Evolutionary conservation across 192 early-diverging fungal genomes (phyloP).

Genomic region (Entomortierella lignicola): DNA sequence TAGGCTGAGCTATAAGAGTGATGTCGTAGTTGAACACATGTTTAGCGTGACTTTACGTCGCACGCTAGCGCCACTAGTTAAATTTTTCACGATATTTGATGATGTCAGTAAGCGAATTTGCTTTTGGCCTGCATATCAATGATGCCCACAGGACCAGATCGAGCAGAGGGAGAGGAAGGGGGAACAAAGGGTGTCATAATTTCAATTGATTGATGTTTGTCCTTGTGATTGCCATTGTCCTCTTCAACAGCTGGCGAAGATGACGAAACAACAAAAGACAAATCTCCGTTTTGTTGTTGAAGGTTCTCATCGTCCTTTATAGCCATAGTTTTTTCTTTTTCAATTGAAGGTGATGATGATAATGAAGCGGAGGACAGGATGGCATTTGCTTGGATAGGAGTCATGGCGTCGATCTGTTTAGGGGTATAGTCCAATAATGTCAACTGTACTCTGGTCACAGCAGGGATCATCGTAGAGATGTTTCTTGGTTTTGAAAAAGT

Average conservation of each 20-base stretch:
- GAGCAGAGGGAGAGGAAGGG: too few species aligned
- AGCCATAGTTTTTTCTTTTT: too few species aligned
- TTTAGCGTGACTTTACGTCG: too few species aligned
- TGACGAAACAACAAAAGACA: too few species aligned
- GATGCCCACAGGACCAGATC: not conserved
- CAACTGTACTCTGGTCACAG: constrained; percentile 28
- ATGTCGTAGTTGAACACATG: too few species aligned
- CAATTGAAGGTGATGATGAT: too few species aligned
- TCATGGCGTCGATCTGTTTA: constrained; percentile 42
- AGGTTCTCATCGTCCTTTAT: too few species aligned
- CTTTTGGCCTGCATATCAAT: not conserved
- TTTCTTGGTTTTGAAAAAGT: not conserved
- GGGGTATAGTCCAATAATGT: constrained; percentile 43
- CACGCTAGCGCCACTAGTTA: not conserved
- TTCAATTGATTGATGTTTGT: not conserved
- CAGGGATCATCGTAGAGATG: constrained; percentile 14
- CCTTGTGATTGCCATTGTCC: not conserved
- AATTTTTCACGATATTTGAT: too few species aligned
- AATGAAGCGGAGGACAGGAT: constrained; percentile 20
- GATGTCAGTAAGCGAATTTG: too few species aligned
- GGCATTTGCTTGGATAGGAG: constrained; percentile 8
- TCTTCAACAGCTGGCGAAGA: not conserved
- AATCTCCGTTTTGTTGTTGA: not conserved
- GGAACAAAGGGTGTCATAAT: not conserved
- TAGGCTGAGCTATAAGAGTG: too few species aligned